Conservation (phyloP, 2,329 filamentous ascomycete genomes). For the Metarhizium guizhouense region DNA sequence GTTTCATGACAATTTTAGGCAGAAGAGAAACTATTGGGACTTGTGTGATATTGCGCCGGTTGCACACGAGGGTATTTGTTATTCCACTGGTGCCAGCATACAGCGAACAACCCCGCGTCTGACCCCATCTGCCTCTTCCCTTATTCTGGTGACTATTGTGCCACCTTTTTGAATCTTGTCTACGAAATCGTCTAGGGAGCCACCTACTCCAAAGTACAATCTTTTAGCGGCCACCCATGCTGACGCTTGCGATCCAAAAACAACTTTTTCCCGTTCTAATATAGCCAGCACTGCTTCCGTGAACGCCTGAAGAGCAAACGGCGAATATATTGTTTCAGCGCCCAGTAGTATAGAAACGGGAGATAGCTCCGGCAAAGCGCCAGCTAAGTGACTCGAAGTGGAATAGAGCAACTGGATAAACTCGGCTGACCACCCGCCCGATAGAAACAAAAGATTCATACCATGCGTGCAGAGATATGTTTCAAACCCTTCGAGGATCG, state of each 20-base stretch:
- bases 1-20: background rate
- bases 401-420: conserved; percentile 52
- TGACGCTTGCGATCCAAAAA: conserved; percentile 36
- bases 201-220: conserved; percentile 78
- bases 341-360: conserved; percentile 50
- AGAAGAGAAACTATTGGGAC: background rate
- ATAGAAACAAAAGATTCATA: conserved; percentile 58
- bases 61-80: background rate
- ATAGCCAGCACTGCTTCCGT: conserved; percentile 55
- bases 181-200: conserved; percentile 69
- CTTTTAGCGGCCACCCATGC: conserved; percentile 68
- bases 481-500: conserved; percentile 50
- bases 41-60: background rate
- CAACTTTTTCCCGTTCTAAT: conserved; percentile 34
- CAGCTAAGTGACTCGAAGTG: conserved; percentile 7
- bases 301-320: conserved; percentile 60
- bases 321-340: conserved; percentile 78
- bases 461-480: conserved; percentile 36
- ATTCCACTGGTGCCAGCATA: background rate
- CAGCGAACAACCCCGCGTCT: conserved; percentile 48
- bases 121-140: conserved; percentile 53
- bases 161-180: conserved; percentile 40
- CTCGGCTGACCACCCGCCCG: conserved; percentile 62
- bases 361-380: background rate
- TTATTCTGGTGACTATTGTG: conserved; percentile 37